Conservation (phyloP, 306 rosid genomes). For the Medicago truncatula region DNA sequence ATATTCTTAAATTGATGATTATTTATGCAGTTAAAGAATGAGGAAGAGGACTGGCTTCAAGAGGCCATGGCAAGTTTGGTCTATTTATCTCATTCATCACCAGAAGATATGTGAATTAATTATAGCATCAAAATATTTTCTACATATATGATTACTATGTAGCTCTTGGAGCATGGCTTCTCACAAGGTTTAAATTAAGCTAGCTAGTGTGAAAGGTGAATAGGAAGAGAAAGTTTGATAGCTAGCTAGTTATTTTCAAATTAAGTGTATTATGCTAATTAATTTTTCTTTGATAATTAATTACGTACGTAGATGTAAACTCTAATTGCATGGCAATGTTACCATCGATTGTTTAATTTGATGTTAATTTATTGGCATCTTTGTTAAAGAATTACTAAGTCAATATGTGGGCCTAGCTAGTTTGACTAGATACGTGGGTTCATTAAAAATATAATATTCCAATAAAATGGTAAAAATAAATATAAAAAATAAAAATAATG, state of each 20-base stretch:
- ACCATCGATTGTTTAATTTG: slow-evolving; percentile 36
- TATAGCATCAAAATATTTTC: slow-evolving; percentile 14
- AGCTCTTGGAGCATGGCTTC: not conserved
- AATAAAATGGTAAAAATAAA: not conserved
- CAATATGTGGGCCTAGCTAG: slow-evolving; percentile 36
- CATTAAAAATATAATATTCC: slow-evolving; percentile 48
- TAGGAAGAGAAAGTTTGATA: slow-evolving; percentile 17
- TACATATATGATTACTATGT: slow-evolving; percentile 7
- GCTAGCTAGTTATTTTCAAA: slow-evolving; percentile 9
- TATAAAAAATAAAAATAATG: not conserved
- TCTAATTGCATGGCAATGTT: slow-evolving; percentile 53
- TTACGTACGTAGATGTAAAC: slow-evolving; percentile 52
- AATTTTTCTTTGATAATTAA: slow-evolving; percentile 21
- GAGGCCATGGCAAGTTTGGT: slow-evolving; percentile 76
- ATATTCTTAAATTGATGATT: not conserved
- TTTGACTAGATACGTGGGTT: slow-evolving; percentile 50
- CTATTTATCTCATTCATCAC: slow-evolving; percentile 63
- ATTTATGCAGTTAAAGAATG: slow-evolving; percentile 64
- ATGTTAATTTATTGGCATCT: slow-evolving; percentile 35
- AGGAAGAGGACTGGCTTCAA: slow-evolving; percentile 86
- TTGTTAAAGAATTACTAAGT: not conserved
- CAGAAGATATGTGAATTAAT: slow-evolving; percentile 43
- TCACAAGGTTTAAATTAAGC: slow-evolving; percentile 18
- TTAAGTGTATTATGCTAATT: slow-evolving; percentile 26
- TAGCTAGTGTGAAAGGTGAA: slow-evolving; percentile 36